Evolutionary conservation across 2,329 filamentous ascomycete species (phyloP).

Genomic region (Cryphonectria nitschkei): DNA sequence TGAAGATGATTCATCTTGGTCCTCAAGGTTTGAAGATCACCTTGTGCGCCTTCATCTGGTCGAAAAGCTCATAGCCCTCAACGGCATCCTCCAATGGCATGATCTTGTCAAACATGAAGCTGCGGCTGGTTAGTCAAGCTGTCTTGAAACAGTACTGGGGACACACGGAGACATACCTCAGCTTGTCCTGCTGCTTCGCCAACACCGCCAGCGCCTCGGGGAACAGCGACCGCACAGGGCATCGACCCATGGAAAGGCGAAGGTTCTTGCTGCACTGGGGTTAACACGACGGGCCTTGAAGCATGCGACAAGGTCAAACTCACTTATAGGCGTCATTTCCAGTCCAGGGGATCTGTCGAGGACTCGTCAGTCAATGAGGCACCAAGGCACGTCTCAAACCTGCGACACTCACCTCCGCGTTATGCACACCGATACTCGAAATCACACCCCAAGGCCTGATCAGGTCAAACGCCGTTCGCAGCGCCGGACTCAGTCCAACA

Average conservation of each 20-base stretch:
- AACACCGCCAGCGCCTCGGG: conserved; percentile 66
- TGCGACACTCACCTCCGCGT: conserved; percentile 62
- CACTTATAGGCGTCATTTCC: conserved; percentile 65
- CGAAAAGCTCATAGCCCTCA: conserved; percentile 72
- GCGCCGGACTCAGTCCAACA: conserved; percentile 69
- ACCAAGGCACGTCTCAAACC: too few species aligned
- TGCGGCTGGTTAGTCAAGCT: conserved; percentile 35
- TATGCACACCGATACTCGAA: conserved; percentile 77
- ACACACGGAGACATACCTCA: conserved; percentile 58
- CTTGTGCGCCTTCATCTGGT: conserved; percentile 75
- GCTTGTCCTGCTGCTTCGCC: conserved; percentile 66
- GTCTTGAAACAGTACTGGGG: background rate
- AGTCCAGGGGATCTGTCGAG: conserved; percentile 64
- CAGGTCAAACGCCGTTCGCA: conserved; percentile 72
- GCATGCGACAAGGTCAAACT: conserved; percentile 31
- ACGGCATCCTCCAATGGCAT: conserved; percentile 70
- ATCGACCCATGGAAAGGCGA: conserved; percentile 75
- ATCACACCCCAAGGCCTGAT: conserved; percentile 74
- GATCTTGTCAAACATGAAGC: conserved; percentile 77
- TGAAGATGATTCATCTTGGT: background rate
- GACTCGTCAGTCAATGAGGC: conserved; percentile 6
- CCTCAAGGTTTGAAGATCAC: conserved; percentile 65
- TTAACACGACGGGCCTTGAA: conserved; percentile 32
- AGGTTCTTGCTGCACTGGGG: conserved; percentile 64
- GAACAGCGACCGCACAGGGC: conserved; percentile 74